Base-by-base conservation (phyloP, 2,329 filamentous ascomycete genomes). In the Elsinoe necatrix region DNA sequence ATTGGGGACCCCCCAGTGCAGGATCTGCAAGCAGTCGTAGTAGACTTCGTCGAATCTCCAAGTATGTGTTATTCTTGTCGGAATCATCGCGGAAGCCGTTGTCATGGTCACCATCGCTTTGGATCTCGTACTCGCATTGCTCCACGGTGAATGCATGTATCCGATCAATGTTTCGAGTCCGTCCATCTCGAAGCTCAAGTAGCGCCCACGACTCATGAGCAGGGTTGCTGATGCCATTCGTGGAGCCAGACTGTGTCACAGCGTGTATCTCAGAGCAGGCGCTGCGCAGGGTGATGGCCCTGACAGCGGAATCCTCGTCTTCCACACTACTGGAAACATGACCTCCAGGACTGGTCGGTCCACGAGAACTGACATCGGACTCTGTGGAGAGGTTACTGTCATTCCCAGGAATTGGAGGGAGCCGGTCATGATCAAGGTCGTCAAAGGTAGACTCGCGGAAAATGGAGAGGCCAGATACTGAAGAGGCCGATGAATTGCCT, bases 391-490 rank as follows among this genome's bases (percentile, higher is more conserved):
- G 27, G 31, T 56, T 56, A 14, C 37, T 47, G 11, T 35, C 41
- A 37, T 42, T 56, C 12, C 54, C 54, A 6, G 54, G 54, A 21
- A 56, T 56, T 14, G 39, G 54, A 27, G 54, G 54, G 14, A 45
- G 35, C 18, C 48, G 29, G 20, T 52, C 48, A 11, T 52, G 48
- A 12, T 56, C 54, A 12, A 45, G 23, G 25, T 47, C 42, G 12
- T 56, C 58, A 18, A 50, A 54, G 1, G 52, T n/a, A 12, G 39
- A 45, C 27, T 62, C 55, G 35, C 74, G 75, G 63, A 85, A 76
- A 0, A 76, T 68, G 42, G 75, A 77, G 45, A 77, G 65, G 2
- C 73, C 75, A 51, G 75, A 77, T 18, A 77, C 66, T 12, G 76
- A 78, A 1, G 76, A 78, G 12, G 75, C 73, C 12, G 74, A 74